Evolutionary conservation across 1,139 yeast genomes (phyloP), one percentile per base, ranked within the genome.

Genomic region (Meyerozyma elateridarum): DNA sequence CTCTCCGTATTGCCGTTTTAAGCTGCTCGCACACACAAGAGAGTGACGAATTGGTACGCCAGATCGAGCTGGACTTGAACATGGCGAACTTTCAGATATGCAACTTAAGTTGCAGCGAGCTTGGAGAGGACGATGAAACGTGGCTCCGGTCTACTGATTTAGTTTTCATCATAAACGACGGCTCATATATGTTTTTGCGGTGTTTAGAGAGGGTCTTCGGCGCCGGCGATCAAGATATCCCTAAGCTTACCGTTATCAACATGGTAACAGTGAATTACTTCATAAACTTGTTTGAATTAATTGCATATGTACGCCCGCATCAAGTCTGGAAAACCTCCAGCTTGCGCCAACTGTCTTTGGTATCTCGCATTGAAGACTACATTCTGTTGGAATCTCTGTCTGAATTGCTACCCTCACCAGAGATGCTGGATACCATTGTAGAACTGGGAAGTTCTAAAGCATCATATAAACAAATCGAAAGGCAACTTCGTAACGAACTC

Each of bases 241-340:
- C 66, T 1, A 59, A 60, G 36, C 36, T 65, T 18, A 57, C 66
- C 2, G 51, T 66, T n/a, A 57, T 67, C 30, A 67, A 67, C 40
- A 46, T 66, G 49, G 57, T 64, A 45, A 59, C 69, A 1, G 59
- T 57, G 20, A 66, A 66, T 41, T 67, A 64, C 42, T 67, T 67
- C 35, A 45, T 55, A 20, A 64, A 63, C 38, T 49, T 67, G 26
- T 59, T 64, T 38, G 70, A 64, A 8, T 46, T 66, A 20, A 61
- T 65, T 25, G 56, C 55, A 38, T 39, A 37, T 20, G 41, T 58
- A 21, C 53, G 50, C 25, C 73, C 73, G 0, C 54, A 51, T 35
- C 71, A 64, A 39, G 57, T 62, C 22, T 64, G 71, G 69, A 67
- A 65, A 37, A 50, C 69, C 2, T 46, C 67, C 2, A 57, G 68